Percentiles rank a stretch among this genome's conserved stretches.
These are phyloP conservation scores for Cercospora sesami DNA, from an alignment of 2,329 filamentous ascomycete species.

Conservation along the genomic window DNA sequence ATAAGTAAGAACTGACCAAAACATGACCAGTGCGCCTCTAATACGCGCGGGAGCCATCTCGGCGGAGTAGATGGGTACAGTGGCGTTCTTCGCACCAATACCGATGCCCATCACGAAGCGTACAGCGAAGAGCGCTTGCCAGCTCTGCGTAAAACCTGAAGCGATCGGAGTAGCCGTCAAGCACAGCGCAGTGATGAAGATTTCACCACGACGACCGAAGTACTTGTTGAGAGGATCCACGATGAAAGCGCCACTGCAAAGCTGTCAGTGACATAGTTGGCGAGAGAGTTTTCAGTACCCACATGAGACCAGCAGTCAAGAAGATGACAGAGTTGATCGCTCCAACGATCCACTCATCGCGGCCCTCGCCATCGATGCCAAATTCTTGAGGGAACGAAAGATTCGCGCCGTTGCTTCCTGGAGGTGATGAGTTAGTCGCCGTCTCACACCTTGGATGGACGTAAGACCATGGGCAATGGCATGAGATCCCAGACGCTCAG, in stretches of 20 bases:
- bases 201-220: constrained; percentile 42
- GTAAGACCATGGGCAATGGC: not conserved
- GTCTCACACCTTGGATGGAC: not conserved
- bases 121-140: constrained; percentile 61
- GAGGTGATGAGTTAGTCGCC: not conserved
- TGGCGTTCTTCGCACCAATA: constrained; percentile 46
- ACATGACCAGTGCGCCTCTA: constrained; percentile 71
- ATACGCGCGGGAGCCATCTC: constrained; percentile 54
- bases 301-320: constrained; percentile 46
- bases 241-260: constrained; percentile 50
- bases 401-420: constrained; percentile 34
- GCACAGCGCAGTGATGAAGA: constrained; percentile 50
- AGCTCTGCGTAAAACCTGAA: constrained; percentile 59
- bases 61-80: constrained; percentile 47
- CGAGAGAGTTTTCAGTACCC: constrained; percentile 9
- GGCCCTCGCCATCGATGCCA: constrained; percentile 31
- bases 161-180: constrained; percentile 66
- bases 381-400: constrained; percentile 32
- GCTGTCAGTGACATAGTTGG: not conserved
- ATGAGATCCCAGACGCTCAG: not conserved
- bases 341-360: constrained; percentile 39
- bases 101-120: constrained; percentile 70
- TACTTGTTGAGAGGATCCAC: constrained; percentile 52
- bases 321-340: constrained; percentile 56
- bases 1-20: constrained; percentile 53